Evolutionary conservation across 225 moss, liverwort and hornwort genomes (phyloP).

Genomic region (Takakia lepidozioides): DNA sequence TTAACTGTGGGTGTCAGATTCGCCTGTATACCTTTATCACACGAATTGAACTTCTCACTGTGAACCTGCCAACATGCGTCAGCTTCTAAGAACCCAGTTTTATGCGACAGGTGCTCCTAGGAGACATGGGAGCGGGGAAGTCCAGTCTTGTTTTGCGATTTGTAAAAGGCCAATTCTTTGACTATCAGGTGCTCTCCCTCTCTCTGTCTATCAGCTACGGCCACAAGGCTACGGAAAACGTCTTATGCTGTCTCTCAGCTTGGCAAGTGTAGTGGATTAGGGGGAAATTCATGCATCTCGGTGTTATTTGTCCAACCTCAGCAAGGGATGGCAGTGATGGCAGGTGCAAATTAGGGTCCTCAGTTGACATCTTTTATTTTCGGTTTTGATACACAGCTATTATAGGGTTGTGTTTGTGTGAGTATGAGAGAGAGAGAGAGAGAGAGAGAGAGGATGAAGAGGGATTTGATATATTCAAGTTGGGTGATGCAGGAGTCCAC

Average conservation of each 20-base stretch:
- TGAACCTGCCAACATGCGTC: no score
- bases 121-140: conserved; percentile 98
- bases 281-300: no score
- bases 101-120: conserved; percentile 73
- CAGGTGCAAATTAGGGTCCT: background rate
- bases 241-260: no score
- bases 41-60: no score
- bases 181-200: conserved; percentile 38
- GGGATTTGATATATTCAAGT: background rate
- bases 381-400: no score
- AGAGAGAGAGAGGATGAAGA: background rate
- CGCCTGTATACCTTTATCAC: no score
- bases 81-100: background rate
- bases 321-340: no score
- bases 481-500: conserved; percentile 70
- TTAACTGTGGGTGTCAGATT: no score
- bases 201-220: background rate
- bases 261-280: no score
- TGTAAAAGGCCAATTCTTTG: conserved; percentile 83
- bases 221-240: background rate
- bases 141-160: conserved; percentile 89
- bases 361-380: background rate
- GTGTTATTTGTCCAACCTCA: no score
- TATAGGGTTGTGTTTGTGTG: no score
- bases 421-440: no score